Percentiles rank a stretch among this genome's conserved stretches.
phyloP scores from a whole-genome alignment of 805 yeast species.

The Lachancea sp. region DNA sequence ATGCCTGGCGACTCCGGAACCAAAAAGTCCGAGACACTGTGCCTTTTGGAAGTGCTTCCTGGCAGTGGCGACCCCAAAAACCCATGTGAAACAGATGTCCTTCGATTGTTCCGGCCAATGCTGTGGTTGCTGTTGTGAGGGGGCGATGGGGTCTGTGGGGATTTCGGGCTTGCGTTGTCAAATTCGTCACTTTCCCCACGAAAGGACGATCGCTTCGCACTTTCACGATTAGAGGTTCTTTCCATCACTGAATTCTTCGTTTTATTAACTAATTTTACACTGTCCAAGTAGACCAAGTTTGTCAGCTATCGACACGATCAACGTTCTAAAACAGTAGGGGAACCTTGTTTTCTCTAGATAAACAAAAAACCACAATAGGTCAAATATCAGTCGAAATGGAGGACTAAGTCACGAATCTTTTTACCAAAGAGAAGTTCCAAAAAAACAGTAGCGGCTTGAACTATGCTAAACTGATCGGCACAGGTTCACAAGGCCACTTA shows the following conservation, averaged over 20 bases:
- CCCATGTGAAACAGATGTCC: slow-evolving; percentile 24
- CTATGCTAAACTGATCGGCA: no score
- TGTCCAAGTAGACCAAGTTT: neutral
- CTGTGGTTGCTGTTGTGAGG: slow-evolving; percentile 11
- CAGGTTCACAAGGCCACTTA: no score
- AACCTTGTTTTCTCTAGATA: no score
- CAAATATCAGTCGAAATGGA: neutral
- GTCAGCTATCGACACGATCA: no score
- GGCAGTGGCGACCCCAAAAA: slow-evolving; percentile 25
- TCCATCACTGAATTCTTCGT: neutral
- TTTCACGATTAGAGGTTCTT: slow-evolving; percentile 15
- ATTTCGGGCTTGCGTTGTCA: slow-evolving; percentile 8
- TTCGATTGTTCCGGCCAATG: slow-evolving; percentile 6
- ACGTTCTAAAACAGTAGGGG: no score
- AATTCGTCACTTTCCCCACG: slow-evolving; percentile 9
- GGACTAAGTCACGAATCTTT: no score
- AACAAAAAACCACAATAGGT: no score
- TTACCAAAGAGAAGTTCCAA: neutral
- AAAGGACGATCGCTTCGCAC: slow-evolving; percentile 15
- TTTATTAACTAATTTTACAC: no score
- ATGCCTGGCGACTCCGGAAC: slow-evolving; percentile 11
- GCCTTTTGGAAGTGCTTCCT: neutral
- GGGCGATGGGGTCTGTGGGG: slow-evolving; percentile 28
- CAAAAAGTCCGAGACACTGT: neutral
- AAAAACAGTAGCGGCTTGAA: no score